Evolutionary conservation across 192 early-diverging fungal species (phyloP).

Genomic region (Backusella luteola): DNA sequence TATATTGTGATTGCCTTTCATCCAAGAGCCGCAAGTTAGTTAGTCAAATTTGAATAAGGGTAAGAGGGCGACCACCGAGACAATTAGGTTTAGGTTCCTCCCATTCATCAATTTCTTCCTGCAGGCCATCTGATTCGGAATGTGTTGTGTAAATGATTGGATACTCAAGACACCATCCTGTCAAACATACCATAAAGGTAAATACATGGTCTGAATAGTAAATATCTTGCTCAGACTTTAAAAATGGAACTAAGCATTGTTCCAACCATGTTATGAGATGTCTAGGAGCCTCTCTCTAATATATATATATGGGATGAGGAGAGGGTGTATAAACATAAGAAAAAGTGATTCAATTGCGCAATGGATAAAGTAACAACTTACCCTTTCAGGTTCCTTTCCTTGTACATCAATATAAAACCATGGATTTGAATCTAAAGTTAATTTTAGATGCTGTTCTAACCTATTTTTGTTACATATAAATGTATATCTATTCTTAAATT

Average conservation of each 20-base stretch:
- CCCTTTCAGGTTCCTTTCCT: constrained; percentile 15
- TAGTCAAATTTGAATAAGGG: constrained; percentile 9
- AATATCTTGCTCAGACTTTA: background rate
- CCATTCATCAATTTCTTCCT: constrained; percentile 30
- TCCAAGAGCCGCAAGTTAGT: background rate
- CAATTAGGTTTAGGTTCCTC: constrained; percentile 24
- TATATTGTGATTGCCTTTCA: background rate
- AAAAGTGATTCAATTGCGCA: background rate
- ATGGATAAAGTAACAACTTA: constrained; percentile 2
- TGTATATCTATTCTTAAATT: constrained; percentile 29
- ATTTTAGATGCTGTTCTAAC: constrained; percentile 14
- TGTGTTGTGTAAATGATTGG: constrained; percentile 30
- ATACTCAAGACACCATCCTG: constrained; percentile 38
- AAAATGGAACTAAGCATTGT: constrained; percentile 15
- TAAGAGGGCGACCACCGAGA: constrained; percentile 9
- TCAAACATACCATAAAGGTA: constrained; percentile 31
- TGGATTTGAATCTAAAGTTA: background rate
- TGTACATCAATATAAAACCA: constrained; percentile 17
- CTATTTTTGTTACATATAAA: constrained; percentile 20
- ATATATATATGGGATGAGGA: background rate
- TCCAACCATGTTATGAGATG: constrained; percentile 8
- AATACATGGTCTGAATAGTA: constrained; percentile 10
- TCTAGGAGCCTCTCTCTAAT: background rate
- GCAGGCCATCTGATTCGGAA: background rate
- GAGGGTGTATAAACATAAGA: no score